Conservation (phyloP, 108 stramenopile species). For the Nitzschia sp. region DNA sequence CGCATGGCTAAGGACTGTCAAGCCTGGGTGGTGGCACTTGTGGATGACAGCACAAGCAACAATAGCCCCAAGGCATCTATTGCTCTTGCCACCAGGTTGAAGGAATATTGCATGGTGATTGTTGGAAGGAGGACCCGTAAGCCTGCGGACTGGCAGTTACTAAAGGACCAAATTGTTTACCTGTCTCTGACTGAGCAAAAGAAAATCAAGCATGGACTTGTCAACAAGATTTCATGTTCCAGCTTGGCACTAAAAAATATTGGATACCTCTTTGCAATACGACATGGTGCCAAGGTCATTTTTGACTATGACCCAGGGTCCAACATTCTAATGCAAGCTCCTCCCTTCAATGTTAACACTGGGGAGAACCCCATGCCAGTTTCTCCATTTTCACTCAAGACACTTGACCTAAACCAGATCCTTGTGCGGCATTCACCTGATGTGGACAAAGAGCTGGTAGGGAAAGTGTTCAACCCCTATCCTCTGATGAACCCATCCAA, state of each 20-base stretch:
- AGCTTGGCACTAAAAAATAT: conserved; percentile 64
- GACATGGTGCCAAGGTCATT: conserved; percentile 48
- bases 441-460: neutral
- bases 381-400: neutral
- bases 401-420: neutral
- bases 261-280: conserved; percentile 58
- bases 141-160: neutral
- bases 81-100: neutral
- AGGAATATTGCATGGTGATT: neutral
- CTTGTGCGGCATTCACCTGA: neutral
- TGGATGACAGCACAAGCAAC: neutral
- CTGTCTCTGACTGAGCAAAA: neutral
- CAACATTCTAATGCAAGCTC: conserved; percentile 30
- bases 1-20: no score
- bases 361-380: no score
- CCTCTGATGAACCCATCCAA: conserved; percentile 29
- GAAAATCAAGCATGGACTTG: neutral
- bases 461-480: conserved; percentile 38
- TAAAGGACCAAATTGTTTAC: neutral
- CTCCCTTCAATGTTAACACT: no score
- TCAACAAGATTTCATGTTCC: neutral
- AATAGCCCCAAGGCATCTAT: neutral
- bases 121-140: neutral
- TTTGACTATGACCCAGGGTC: conserved; percentile 62
- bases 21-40: neutral